Conservation (phyloP, 176 grass and related monocot species). For the Saccharum officinarum region DNA sequence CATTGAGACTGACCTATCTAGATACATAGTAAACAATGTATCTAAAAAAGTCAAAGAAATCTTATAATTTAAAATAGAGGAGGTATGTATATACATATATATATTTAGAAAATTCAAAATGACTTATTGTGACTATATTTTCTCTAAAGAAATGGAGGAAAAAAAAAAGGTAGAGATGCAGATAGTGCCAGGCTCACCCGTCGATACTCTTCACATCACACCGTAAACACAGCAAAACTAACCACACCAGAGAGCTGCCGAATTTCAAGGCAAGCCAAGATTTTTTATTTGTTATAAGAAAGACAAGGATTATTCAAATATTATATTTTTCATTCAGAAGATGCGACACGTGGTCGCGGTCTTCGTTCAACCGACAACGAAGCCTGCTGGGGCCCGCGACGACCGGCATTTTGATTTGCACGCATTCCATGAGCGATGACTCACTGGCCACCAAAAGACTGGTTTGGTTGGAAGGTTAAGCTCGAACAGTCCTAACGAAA, state of each 20-base stretch:
- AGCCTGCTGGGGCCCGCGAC: not conserved
- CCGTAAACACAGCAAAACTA: too few relatives aligned
- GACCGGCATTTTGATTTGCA: not conserved
- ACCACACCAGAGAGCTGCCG: not conserved
- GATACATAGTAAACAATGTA: too few relatives aligned
- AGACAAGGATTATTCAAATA: not conserved
- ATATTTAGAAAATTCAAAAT: not conserved
- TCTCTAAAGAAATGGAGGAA: not conserved
- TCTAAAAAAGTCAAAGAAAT: too few relatives aligned
- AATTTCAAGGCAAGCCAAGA: not conserved
- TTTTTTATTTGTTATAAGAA: not conserved
- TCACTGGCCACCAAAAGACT: too few relatives aligned
- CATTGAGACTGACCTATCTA: too few relatives aligned
- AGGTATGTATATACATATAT: too few relatives aligned
- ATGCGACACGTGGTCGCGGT: not conserved
- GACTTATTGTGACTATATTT: not conserved
- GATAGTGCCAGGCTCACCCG: too few relatives aligned
- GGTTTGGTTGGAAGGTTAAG: too few relatives aligned
- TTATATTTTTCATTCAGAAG: not conserved
- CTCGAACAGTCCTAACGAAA: too few relatives aligned
- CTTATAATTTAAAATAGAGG: too few relatives aligned
- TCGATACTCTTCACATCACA: too few relatives aligned
- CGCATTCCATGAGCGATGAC: not conserved
- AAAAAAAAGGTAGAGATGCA: not conserved
- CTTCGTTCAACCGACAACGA: slow-evolving; percentile 4